Percentiles rank a stretch among this genome's conserved stretches.
Conservation (phyloP, 1,139 yeast genomes). For the Scheffersomyces stambukii region DNA sequence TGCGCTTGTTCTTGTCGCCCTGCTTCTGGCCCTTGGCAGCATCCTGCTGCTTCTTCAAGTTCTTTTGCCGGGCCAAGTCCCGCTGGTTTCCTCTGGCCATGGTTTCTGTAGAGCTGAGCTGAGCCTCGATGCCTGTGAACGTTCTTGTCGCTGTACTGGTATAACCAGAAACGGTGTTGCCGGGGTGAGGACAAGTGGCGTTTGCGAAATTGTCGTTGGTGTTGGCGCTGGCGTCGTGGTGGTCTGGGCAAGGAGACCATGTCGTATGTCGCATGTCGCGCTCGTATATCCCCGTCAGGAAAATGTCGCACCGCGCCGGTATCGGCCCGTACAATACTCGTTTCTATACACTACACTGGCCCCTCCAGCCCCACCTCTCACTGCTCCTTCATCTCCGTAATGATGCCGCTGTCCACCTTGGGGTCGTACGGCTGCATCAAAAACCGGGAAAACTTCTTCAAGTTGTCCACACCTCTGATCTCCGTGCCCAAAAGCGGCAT, state of each 20-base stretch:
- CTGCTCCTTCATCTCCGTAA: constrained; percentile 62
- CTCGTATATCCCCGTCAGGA: no score
- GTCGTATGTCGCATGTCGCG: no score
- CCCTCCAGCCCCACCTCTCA: constrained; percentile 11
- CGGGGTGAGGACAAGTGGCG: no score
- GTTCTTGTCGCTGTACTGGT: no score
- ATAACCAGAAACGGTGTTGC: no score
- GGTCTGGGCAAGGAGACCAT: no score
- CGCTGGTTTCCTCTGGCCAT: constrained; percentile 98
- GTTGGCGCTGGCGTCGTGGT: no score
- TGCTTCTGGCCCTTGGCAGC: constrained; percentile 60
- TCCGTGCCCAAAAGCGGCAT: constrained; percentile 94
- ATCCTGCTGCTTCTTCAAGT: constrained; percentile 71
- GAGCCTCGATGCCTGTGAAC: no score
- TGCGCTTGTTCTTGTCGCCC: constrained; percentile 81
- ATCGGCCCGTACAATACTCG: no score
- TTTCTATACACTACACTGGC: background rate
- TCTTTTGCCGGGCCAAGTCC: constrained; percentile 88
- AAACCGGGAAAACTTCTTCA: constrained; percentile 71
- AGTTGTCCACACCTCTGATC: constrained; percentile 84
- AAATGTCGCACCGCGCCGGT: no score
- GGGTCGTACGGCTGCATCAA: constrained; percentile 71
- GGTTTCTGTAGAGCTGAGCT: constrained; percentile 5
- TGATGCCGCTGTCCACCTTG: constrained; percentile 51
- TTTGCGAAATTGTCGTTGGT: no score